Evolutionary conservation across 164 flowering plant species (phyloP).

Genomic region (Berberis vulgaris): DNA sequence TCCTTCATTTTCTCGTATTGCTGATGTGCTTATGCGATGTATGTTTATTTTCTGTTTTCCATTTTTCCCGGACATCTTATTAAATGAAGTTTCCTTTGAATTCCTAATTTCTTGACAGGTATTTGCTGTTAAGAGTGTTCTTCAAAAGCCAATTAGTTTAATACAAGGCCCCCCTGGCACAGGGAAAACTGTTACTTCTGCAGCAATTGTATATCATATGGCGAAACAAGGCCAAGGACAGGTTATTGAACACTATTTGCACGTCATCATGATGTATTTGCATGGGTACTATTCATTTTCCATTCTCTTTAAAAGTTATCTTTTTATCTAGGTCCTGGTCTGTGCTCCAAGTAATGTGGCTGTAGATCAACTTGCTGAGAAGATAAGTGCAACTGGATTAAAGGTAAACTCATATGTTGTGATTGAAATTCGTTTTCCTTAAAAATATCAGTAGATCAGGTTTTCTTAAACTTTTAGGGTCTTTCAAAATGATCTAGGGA

Average conservation of each 20-base stretch:
- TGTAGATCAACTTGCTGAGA: slow-evolving; percentile 98
- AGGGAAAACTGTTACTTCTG: slow-evolving; percentile 98
- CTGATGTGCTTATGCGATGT: background rate
- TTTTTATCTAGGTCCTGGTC: slow-evolving; percentile 66
- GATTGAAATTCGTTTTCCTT: background rate
- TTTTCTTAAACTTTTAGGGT: no score
- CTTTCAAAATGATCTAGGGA: no score
- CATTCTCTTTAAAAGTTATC: slow-evolving; percentile 1
- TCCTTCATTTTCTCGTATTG: no score
- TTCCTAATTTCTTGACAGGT: slow-evolving; percentile 35
- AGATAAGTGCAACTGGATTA: slow-evolving; percentile 98
- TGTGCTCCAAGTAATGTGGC: slow-evolving; percentile 99
- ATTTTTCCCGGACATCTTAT: background rate
- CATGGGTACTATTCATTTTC: background rate
- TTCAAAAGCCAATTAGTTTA: slow-evolving; percentile 93
- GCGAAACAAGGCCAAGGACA: slow-evolving; percentile 99
- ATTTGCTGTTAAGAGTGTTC: slow-evolving; percentile 99
- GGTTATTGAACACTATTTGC: slow-evolving; percentile 26
- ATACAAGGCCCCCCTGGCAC: slow-evolving; percentile 99
- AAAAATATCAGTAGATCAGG: no score
- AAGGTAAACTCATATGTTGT: slow-evolving; percentile 43
- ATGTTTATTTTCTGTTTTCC: background rate
- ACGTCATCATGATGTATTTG: background rate
- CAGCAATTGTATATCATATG: slow-evolving; percentile 99
- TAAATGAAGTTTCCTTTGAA: background rate